Conservation (phyloP, 805 yeast genomes). For the Diddensiella santjacobensis region DNA sequence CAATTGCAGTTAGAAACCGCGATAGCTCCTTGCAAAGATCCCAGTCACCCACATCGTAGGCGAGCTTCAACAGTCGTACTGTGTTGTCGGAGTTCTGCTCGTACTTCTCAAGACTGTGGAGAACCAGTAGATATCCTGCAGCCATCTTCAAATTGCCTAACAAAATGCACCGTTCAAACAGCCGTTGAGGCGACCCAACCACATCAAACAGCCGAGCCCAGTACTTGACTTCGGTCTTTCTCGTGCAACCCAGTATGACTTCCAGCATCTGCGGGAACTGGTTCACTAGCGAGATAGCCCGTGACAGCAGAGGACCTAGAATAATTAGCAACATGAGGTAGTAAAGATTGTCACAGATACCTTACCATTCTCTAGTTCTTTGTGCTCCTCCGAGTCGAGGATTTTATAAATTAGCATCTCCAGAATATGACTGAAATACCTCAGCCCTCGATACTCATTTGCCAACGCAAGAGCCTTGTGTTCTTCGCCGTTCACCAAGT, state of each 20-base stretch:
- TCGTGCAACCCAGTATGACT: conserved; percentile 45
- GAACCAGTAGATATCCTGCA: conserved; percentile 38
- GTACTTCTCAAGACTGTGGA: conserved; percentile 32
- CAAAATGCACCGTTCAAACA: conserved; percentile 36
- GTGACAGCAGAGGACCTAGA: conserved; percentile 14
- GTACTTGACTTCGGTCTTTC: conserved; percentile 54
- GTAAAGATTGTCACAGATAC: background rate
- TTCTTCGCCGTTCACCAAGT: conserved; percentile 22
- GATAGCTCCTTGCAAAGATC: conserved; percentile 38
- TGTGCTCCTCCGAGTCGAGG: conserved; percentile 27
- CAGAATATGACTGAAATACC: conserved; percentile 40
- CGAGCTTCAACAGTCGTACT: conserved; percentile 32
- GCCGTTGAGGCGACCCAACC: conserved; percentile 34
- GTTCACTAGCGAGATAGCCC: conserved; percentile 30
- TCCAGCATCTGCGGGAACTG: conserved; percentile 37
- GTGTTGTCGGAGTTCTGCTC: conserved; percentile 30
- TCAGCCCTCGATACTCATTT: conserved; percentile 30
- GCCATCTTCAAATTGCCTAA: conserved; percentile 38
- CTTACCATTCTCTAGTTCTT: background rate
- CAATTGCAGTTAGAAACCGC: conserved; percentile 38
- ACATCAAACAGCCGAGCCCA: conserved; percentile 44
- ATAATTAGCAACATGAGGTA: background rate
- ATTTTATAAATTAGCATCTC: conserved; percentile 39
- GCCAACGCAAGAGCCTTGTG: conserved; percentile 27
- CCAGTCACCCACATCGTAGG: conserved; percentile 32